Evolutionary conservation across 768 basidiomycete genomes (phyloP), one percentile per base, ranked within the genome.

Genomic region (Suillus occidentalis): DNA sequence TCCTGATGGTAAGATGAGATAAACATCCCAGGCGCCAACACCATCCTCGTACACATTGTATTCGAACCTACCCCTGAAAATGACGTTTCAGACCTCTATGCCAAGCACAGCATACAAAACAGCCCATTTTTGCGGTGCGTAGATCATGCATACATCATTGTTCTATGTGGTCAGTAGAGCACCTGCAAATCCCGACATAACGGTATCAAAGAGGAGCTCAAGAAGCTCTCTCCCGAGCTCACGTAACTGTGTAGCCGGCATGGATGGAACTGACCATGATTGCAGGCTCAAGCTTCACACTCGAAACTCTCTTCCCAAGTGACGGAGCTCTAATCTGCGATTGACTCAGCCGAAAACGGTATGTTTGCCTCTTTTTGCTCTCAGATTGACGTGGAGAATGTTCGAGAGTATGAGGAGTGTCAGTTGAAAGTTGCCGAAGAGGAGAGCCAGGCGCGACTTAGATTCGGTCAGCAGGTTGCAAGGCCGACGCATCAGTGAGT

Each of bases 351-450:
- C 31, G 31, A 31, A 31, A 31, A 31, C 31, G 31, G 31, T 31
- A 4, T 31, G 4, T 31, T 31, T 31, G 31, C 31, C 31, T 31
- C 31, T 31, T 79, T 98, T 79, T 98, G 96, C 73, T 74, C 77
- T 42, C 84, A 87, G 69, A 95, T 98, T 68, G 84, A 87, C 12
- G 89, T 97, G 8, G 74, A 78, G 18, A 89, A 89, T 76, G 94
- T 99, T 67, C 87, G 95, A 36, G 94, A 96, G 69, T 99, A 96
- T 73, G 97, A 99, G 76, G 91, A 94, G 72, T 87, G 91, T 22
- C 94, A 97, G 72, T 81, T 98, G 37, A 92, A 90, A 74, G 85
- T 92, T 28, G 94, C 92, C 0, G 90, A 95, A 75, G 92, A 92
- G 70, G 94, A 95, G 75, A 92, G 87, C 71, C 92, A 92, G 69